Base-by-base conservation (phyloP, 306 rosid genomes). In the Prunus davidiana region DNA sequence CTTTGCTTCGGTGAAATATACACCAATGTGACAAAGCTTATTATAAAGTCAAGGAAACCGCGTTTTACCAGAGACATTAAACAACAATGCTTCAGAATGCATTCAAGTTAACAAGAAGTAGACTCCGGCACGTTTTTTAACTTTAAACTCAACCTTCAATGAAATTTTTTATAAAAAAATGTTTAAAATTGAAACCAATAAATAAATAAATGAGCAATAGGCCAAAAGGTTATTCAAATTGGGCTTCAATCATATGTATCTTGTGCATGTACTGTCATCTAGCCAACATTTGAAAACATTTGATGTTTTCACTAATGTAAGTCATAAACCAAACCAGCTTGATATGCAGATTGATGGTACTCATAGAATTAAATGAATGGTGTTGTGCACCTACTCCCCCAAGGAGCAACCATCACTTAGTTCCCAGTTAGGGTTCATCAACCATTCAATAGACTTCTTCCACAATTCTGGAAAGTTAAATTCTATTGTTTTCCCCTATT, bases 21-120 rank as follows among this genome's bases (percentile, higher is more conserved):
- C 99, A 95, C 99, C 97, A 92, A 76, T 95, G 97, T 54, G 99
- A 95, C 78, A 95, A 79, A 80, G 97, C 99, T 95, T 61, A 67
- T 25, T 68, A 66, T 45, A 76, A 66, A 45, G 88, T 89, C 72
- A 95, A 43, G 89, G 78, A 5, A 73, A 79, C 88, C 81, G 34
- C 51, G 71, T 11, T 2, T 5, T 16, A 69, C n/a, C 76, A 60
- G 49, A 74, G 50, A 71, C 30, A 64, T 41, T 38, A 12, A 67
- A 69, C 27, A 71, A 15, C 22, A 61, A 6, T 30, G 19, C 63
- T 45, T 16, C 28, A 72, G 28, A 51, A 28, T 69, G 61, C 69
- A 57, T 69, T 27, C 69, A 28, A 56, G 38, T 4, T 64, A 64
- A 34, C 27, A 67, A 67, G 56, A 30, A 25, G 6, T 43, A 52